Evolutionary conservation across 441 rosid genomes (phyloP), one percentile per base, ranked within the genome.

Genomic region (Cnidoscolus chayamansa): DNA sequence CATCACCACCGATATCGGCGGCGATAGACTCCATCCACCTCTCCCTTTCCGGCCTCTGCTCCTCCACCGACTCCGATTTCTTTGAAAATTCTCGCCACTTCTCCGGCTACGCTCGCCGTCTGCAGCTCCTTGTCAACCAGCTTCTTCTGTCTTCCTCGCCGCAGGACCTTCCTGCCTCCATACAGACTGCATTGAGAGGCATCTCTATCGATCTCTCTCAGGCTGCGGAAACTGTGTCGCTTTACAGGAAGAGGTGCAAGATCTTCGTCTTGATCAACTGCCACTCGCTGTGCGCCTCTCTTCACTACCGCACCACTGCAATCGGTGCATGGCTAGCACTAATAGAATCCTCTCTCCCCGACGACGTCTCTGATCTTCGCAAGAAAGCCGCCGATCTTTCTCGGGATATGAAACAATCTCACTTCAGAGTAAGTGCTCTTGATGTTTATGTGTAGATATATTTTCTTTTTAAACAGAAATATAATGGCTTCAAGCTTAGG

Each of bases 191-290:
- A 50, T n/a, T 50, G 4, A 50, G 13, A 50, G 54, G 54, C 54
- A 50, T 50, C 54, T 50, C 54, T 5, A 1, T 50, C n/a, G 54
- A 50, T 50, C 54, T 50, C 54, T 50, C 54, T 5, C n/a, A 50
- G n/a, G 54, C 54, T 4, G 54, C 54, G n/a, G 16, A 50, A 50
- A 50, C 54, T 50, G 16, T 50, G 54, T 50, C 54, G 17, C 17
- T 50, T 50, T 50, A 50, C 54, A 50, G 54, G 54, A 50, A 50
- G 54, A 50, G n/a, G 54, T 50, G 54, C 54, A 50, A 50, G 54
- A 50, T 50, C 54, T 50, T 50, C 54, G 54, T 13, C 54, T 50
- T 50, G 54, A 13, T 50, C 0, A 50, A 50, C 54, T 50, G 54
- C n/a, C 54, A 50, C 16, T 50, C 54, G 16, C 54, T 50, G 16